Evolutionary conservation across 495 filamentous ascomycete genomes (phyloP).

Genomic region (Aspergillus wentii): DNA sequence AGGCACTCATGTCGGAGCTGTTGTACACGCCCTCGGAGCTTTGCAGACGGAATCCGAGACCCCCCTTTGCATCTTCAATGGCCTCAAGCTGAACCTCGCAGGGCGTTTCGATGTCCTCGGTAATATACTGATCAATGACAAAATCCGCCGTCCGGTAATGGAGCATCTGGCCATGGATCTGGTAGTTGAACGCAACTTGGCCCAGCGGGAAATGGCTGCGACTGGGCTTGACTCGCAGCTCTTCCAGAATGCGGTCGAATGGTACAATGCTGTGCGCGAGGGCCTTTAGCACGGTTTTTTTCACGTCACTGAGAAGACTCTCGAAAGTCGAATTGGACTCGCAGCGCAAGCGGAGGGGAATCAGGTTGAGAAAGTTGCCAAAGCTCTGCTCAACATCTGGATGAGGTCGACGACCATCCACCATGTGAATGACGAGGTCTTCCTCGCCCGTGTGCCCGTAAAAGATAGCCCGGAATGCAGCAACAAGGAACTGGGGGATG

Average conservation of each 20-base stretch:
- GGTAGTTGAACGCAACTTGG: slow-evolving; percentile 27
- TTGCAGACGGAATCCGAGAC: slow-evolving; percentile 17
- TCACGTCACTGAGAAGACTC: slow-evolving; percentile 16
- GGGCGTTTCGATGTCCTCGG: too few species aligned
- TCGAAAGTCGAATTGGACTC: slow-evolving; percentile 27
- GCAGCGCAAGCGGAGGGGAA: slow-evolving; percentile 30
- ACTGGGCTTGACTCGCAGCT: slow-evolving; percentile 8
- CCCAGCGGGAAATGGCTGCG: slow-evolving; percentile 17
- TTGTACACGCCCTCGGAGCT: slow-evolving; percentile 18
- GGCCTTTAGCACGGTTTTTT: slow-evolving; percentile 9
- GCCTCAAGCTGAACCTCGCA: slow-evolving; percentile 13
- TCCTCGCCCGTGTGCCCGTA: slow-evolving; percentile 20
- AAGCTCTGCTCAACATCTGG: slow-evolving; percentile 19
- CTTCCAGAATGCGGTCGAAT: slow-evolving; percentile 22
- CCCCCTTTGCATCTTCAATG: slow-evolving; percentile 15
- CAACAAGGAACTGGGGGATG: slow-evolving; percentile 34
- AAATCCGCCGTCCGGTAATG: too few species aligned
- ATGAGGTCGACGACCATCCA: slow-evolving; percentile 35
- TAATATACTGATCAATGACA: too few species aligned
- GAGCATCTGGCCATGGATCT: slow-evolving; percentile 9
- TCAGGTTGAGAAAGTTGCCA: slow-evolving; percentile 40
- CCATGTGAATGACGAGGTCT: slow-evolving; percentile 26
- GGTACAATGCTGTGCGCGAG: slow-evolving; percentile 15
- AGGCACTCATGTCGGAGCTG: slow-evolving; percentile 21
- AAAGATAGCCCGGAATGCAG: slow-evolving; percentile 25